Conservation (phyloP, 441 rosid species). For the Adansonia gregorii region DNA sequence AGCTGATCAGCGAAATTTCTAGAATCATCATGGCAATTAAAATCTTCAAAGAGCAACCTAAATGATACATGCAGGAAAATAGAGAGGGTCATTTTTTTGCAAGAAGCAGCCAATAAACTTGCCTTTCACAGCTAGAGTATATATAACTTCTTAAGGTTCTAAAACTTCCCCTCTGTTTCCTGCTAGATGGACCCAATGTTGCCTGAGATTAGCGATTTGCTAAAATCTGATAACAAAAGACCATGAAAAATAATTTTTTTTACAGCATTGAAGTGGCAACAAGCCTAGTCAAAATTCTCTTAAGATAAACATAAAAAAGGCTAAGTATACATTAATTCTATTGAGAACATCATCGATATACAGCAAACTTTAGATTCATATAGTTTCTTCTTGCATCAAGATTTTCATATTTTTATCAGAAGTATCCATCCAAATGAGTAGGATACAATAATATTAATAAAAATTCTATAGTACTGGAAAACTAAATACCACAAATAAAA, state of each 20-base stretch:
- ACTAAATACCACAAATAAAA: neutral
- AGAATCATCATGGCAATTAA: neutral
- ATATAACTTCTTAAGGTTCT: neutral
- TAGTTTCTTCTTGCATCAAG: neutral
- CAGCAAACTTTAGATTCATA: neutral
- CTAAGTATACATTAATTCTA: neutral
- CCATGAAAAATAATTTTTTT: neutral
- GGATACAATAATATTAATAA: neutral
- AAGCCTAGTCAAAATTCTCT: neutral
- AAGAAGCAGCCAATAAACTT: neutral
- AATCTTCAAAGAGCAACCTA: slow-evolving; percentile 19
- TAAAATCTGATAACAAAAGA: neutral
- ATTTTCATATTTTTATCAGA: slow-evolving; percentile 1
- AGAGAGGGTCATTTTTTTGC: neutral
- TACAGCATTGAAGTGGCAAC: neutral
- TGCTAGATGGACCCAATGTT: neutral
- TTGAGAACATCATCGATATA: neutral
- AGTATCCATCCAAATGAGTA: neutral
- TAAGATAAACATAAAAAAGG: no score
- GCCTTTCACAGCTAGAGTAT: neutral
- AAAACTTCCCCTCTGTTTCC: slow-evolving; percentile 7
- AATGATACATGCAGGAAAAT: neutral
- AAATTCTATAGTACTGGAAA: neutral
- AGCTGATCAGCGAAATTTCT: neutral
- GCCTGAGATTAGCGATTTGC: slow-evolving; percentile 7